Percentiles rank a stretch among this genome's conserved stretches.
phyloP scores from a whole-genome alignment of 2,329 filamentous ascomycete genomes.

The Nemania diffusa region DNA sequence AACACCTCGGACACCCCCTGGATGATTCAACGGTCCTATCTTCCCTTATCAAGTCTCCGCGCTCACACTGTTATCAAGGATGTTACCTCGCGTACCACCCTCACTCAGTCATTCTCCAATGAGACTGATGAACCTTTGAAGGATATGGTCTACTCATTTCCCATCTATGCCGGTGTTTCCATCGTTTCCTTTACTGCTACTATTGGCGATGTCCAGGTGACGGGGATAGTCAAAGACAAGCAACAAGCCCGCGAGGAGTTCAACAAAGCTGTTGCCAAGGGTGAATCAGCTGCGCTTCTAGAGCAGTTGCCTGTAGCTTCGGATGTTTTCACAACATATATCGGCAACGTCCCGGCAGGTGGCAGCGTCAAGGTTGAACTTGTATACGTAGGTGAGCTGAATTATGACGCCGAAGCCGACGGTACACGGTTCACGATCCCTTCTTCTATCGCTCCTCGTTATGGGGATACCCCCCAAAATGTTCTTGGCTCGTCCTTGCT shows the following conservation, averaged over 20 bases:
- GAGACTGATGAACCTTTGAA: slow-evolving; percentile 11
- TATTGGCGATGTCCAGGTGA: slow-evolving; percentile 16
- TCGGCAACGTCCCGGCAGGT: slow-evolving; percentile 28
- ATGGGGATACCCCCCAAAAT: slow-evolving; percentile 17
- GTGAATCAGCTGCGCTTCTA: slow-evolving; percentile 16
- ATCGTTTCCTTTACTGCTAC: slow-evolving; percentile 27
- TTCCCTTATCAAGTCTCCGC: slow-evolving; percentile 10
- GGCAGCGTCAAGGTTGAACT: slow-evolving; percentile 21
- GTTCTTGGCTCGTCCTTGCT: background rate
- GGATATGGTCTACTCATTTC: slow-evolving; percentile 31
- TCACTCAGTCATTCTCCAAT: slow-evolving; percentile 27
- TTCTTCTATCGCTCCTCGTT: slow-evolving; percentile 28
- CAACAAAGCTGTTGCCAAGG: slow-evolving; percentile 16
- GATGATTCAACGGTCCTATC: slow-evolving; percentile 16
- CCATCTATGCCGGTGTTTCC: slow-evolving; percentile 24
- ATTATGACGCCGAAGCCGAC: slow-evolving; percentile 23
- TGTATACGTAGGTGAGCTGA: slow-evolving; percentile 26
- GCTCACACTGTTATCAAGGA: slow-evolving; percentile 28
- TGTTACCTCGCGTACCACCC: slow-evolving; percentile 25
- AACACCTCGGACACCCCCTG: background rate
- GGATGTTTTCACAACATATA: slow-evolving; percentile 27
- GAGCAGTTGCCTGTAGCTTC: slow-evolving; percentile 31
- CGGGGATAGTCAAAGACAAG: slow-evolving; percentile 29
- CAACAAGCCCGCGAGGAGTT: slow-evolving; percentile 24
- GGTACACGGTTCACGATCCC: slow-evolving; percentile 32